Base-by-base conservation (phyloP, 495 filamentous ascomycete genomes). In the Cenococcum geophilum region DNA sequence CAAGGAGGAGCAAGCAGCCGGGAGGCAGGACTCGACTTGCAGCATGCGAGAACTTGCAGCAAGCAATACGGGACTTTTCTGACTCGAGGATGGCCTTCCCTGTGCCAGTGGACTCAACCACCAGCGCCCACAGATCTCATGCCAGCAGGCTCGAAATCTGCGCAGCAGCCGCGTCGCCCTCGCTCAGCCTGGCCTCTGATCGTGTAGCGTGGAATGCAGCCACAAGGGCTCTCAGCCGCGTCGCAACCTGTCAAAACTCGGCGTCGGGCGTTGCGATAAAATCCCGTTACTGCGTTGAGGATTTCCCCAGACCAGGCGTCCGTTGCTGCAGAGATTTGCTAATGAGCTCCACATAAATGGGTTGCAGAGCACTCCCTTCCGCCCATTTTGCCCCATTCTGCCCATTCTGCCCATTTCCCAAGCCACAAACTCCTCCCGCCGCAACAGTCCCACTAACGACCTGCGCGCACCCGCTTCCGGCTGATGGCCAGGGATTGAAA, bases 331-430 rank as follows among this genome's bases (percentile, higher is more conserved):
- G 58, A 16, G 20, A 22, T n/a, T 25, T 35, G 47, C 65, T 60
- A 63, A 67, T 67, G 50, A 55, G 60, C 51, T 58, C 60, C 65
- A 60, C 49, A 60, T 61, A 67, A 60, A 64, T 67, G 58, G 37
- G 60, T 63, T 67, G 60, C 60, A 67, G 60, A 67, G 60, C 52
- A 60, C 27, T 14, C 1, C 22, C 45, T 22, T 49, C 6, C 45
- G 45, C 45, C 22, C 45, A 20, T 49, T 22, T 49, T 14, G 5
- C 9, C 6, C 22, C 45, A 22, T 5, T 14, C 6, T 49, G 45
- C 5, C 45, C 27, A 32, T 6, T 6, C 27, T 32, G 6, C 6
- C 27, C 27, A 32, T 14, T 49, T 20, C 23, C 21, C 22, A 18
- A 18, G 21, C 49, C 21, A 16, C 49, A 14, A 45, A 10, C 40